Percentiles rank a stretch among this genome's conserved stretches.
phyloP scores from a whole-genome alignment of 2,329 filamentous ascomycete species.

The Elsinoe fawcettii region DNA sequence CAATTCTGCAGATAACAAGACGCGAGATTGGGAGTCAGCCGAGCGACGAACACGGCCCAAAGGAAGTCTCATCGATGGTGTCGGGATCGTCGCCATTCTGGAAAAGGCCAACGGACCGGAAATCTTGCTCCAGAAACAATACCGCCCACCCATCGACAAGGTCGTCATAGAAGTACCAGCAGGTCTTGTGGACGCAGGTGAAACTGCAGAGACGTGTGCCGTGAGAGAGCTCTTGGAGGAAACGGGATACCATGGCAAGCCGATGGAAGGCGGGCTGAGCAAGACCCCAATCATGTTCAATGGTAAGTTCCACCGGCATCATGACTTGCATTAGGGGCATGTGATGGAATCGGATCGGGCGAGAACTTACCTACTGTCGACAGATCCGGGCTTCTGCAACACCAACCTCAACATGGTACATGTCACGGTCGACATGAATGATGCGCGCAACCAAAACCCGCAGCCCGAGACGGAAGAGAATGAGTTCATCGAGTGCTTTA shows the following conservation, averaged over 20 bases:
- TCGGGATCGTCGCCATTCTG: constrained; percentile 50
- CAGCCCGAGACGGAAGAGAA: constrained; percentile 54
- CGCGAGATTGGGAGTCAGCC: constrained; percentile 39
- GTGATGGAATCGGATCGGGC: constrained; percentile 19
- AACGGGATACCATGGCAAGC: constrained; percentile 52
- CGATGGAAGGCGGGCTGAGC: constrained; percentile 19
- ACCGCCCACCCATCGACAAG: constrained; percentile 52
- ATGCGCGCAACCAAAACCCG: constrained; percentile 43
- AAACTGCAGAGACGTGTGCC: constrained; percentile 49
- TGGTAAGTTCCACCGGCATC: constrained; percentile 41
- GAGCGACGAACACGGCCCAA: constrained; percentile 46
- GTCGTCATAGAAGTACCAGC: constrained; percentile 54
- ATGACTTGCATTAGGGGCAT: constrained; percentile 27
- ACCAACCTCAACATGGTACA: constrained; percentile 49
- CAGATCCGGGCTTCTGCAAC: constrained; percentile 54
- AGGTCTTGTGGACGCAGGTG: constrained; percentile 51
- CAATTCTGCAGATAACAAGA: constrained; percentile 19
- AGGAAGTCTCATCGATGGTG: constrained; percentile 49
- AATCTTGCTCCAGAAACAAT: constrained; percentile 47
- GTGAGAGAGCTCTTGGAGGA: constrained; percentile 53
- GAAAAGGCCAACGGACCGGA: constrained; percentile 40
- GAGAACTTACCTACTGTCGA: constrained; percentile 48
- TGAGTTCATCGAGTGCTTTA: constrained; percentile 54
- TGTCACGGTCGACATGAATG: constrained; percentile 48
- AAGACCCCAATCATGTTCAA: constrained; percentile 38